Conservation (phyloP, 495 filamentous ascomycete genomes). For the Niebla homalea region DNA sequence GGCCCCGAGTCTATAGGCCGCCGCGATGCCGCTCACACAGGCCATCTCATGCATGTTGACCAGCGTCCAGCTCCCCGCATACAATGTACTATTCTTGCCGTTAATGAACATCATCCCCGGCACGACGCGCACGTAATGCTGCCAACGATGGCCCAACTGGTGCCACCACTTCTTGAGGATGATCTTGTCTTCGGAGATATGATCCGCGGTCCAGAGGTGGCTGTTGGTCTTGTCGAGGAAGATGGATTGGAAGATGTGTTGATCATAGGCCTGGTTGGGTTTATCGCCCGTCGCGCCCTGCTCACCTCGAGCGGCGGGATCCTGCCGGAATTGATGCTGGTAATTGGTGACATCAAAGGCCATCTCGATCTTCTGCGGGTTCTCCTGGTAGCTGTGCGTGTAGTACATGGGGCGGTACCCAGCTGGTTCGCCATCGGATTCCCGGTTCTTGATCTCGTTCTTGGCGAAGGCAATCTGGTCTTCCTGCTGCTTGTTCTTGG, state of each 20-base stretch:
- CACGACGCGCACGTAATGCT: slow-evolving; percentile 66
- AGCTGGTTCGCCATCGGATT: slow-evolving; percentile 16
- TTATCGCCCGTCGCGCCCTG: slow-evolving; percentile 16
- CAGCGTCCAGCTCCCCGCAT: slow-evolving; percentile 66
- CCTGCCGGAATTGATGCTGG: slow-evolving; percentile 62
- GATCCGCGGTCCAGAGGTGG: slow-evolving; percentile 56
- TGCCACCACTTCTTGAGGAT: slow-evolving; percentile 75
- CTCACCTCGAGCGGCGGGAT: slow-evolving; percentile 16
- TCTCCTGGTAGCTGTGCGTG: slow-evolving; percentile 52
- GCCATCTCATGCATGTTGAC: slow-evolving; percentile 81
- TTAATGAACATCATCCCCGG: slow-evolving; percentile 75
- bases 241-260: slow-evolving; percentile 74
- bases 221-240: slow-evolving; percentile 55
- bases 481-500: slow-evolving; percentile 33
- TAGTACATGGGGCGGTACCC: slow-evolving; percentile 73
- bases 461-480: slow-evolving; percentile 36
- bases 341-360: slow-evolving; percentile 78
- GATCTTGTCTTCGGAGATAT: slow-evolving; percentile 56
- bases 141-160: slow-evolving; percentile 69
- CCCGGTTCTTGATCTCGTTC: slow-evolving; percentile 6
- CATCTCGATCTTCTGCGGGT: slow-evolving; percentile 67
- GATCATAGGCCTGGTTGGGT: slow-evolving; percentile 31
- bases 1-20: slow-evolving; percentile 64
- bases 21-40: slow-evolving; percentile 63
- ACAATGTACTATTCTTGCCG: slow-evolving; percentile 51